A percentile compares a stretch with the other conserved stretches of the same genome.
Evolutionary conservation across 345 rosid species (phyloP).

Genomic region (Clarkia xantiana): DNA sequence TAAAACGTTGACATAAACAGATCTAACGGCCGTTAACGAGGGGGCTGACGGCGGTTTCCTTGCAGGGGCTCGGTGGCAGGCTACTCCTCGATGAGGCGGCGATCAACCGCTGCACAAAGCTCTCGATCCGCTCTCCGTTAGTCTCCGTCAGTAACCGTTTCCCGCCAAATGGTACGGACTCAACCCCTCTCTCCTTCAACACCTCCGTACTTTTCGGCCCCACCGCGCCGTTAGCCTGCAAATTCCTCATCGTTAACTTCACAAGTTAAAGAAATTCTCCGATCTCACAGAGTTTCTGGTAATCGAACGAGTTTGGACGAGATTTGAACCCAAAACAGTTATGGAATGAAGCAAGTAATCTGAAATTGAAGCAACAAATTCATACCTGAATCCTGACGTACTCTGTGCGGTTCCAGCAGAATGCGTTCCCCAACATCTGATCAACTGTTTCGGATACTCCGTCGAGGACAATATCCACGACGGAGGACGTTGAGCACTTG

Average conservation of each 20-base stretch:
- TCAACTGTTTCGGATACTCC: slow-evolving; percentile 91
- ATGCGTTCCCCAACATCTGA: slow-evolving; percentile 92
- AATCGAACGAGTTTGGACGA: too few relatives aligned
- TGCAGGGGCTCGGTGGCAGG: slow-evolving; percentile 80
- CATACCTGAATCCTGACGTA: slow-evolving; percentile 89
- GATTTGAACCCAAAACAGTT: too few relatives aligned
- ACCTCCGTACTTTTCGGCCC: slow-evolving; percentile 48
- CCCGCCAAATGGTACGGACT: slow-evolving; percentile 82
- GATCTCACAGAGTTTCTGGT: too few relatives aligned
- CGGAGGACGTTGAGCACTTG: slow-evolving; percentile 54
- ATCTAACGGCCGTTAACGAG: slow-evolving; percentile 18
- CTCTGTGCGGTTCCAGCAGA: slow-evolving; percentile 80
- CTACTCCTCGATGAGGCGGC: slow-evolving; percentile 68
- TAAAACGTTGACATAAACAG: neutral
- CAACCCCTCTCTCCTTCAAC: slow-evolving; percentile 64
- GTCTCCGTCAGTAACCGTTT: slow-evolving; percentile 78
- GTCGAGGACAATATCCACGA: slow-evolving; percentile 66
- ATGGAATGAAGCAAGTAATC: too few relatives aligned
- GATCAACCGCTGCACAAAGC: slow-evolving; percentile 67
- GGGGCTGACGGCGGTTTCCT: slow-evolving; percentile 40
- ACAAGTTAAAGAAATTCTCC: too few relatives aligned
- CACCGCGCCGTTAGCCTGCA: slow-evolving; percentile 10
- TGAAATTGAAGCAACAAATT: too few relatives aligned
- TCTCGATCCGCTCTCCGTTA: slow-evolving; percentile 61
- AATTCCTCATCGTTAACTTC: too few relatives aligned